Conservation (phyloP, 106 monocot genomes). For the Allium cepa region DNA sequence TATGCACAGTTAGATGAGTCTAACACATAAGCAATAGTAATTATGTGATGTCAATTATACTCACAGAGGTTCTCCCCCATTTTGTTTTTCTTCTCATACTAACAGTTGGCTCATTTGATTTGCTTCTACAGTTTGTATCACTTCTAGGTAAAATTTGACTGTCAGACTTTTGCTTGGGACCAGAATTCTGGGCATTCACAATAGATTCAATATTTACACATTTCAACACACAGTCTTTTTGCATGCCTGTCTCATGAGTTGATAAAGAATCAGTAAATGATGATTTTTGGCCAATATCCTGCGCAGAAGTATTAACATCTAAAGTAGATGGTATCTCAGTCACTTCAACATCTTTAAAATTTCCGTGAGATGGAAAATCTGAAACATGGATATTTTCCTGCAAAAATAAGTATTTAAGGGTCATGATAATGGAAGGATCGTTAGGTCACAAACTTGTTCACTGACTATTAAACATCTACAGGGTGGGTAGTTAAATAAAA, state of each 20-base stretch:
- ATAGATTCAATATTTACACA: slow-evolving; percentile 9
- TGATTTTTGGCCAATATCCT: slow-evolving; percentile 10
- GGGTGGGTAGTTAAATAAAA: too few species aligned
- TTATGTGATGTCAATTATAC: slow-evolving; percentile 12
- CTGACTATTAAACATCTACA: background rate
- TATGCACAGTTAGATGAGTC: background rate
- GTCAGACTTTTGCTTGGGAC: slow-evolving; percentile 11
- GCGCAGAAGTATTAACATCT: slow-evolving; percentile 5
- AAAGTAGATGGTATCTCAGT: background rate
- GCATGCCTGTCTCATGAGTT: slow-evolving; percentile 5
- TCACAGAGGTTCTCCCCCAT: slow-evolving; percentile 55
- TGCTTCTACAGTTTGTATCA: slow-evolving; percentile 12
- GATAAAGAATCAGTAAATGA: slow-evolving; percentile 5
- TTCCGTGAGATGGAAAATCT: slow-evolving; percentile 5
- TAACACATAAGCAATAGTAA: slow-evolving; percentile 3
- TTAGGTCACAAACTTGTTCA: background rate
- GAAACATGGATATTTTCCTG: slow-evolving; percentile 12
- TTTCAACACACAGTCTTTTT: slow-evolving; percentile 8
- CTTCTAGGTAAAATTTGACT: slow-evolving; percentile 15
- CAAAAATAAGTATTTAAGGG: background rate
- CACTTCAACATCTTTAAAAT: slow-evolving; percentile 7
- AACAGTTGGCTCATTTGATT: slow-evolving; percentile 14
- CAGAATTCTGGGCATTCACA: slow-evolving; percentile 4
- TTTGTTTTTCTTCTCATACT: slow-evolving; percentile 19
- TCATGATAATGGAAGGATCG: background rate